Conservation (phyloP, 2,329 filamentous ascomycete genomes). For the Colletotrichum simmondsii region DNA sequence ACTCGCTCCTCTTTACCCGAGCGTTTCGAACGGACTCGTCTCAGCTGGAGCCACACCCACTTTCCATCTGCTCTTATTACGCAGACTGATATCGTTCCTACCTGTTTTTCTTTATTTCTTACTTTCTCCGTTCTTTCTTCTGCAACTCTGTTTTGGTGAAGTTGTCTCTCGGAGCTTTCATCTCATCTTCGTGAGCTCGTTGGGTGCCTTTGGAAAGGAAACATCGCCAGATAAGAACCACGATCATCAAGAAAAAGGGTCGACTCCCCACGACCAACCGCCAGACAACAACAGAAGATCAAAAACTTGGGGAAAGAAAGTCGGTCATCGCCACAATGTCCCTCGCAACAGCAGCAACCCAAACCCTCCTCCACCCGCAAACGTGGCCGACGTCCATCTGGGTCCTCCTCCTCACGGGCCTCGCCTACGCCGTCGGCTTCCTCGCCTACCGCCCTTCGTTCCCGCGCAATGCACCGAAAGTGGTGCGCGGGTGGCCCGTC, state of each 20-base stretch:
- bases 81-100: neutral
- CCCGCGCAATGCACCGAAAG: constrained; percentile 39
- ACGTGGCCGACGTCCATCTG: constrained; percentile 36
- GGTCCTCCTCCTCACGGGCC: constrained; percentile 32
- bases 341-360: neutral
- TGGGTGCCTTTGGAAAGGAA: too few relatives aligned
- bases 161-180: neutral
- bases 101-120: neutral
- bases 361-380: constrained; percentile 24
- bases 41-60: neutral
- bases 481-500: constrained; percentile 49
- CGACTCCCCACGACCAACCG: neutral
- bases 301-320: neutral
- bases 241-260: neutral
- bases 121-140: too few relatives aligned
- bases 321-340: neutral
- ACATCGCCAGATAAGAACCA: neutral
- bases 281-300: neutral
- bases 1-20: neutral
- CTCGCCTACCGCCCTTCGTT: constrained; percentile 36
- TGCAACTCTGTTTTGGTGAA: neutral
- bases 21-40: neutral
- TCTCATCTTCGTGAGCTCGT: neutral
- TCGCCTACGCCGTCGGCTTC: constrained; percentile 29
- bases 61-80: neutral